Evolutionary conservation across 1,139 yeast genomes (phyloP), one percentile per base, ranked within the genome.

Genomic region (Saccharomyces hybrid): DNA sequence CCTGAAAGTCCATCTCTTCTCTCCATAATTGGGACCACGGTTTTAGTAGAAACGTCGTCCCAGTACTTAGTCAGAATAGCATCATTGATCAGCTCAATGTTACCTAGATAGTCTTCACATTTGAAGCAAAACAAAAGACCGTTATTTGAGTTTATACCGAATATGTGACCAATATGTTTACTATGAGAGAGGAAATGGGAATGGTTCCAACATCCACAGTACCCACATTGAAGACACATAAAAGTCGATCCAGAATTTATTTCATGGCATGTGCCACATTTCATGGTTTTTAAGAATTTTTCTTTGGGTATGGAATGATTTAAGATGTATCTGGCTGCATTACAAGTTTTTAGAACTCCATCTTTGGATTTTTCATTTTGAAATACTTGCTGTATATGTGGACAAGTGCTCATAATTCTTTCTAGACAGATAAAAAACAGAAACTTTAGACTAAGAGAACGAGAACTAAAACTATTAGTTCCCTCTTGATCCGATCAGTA

Each of bases 161-260:
- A 84, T 26, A 80, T 72, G 73, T 91, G 99, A 50, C 83, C 84
- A 14, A 78, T 74, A 38, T 73, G 67, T 62, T 79, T 78, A 48
- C 82, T 82, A 72, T 90, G 97, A 23, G 71, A 67, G 55, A 75
- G 71, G 30, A 86, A 84, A 71, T 88, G 96, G 46, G 74, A 68
- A 34, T 75, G 70, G 52, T 73, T 70, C 71, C 80, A 75, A 66
- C 97, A 90, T 1, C 96, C 96, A 54, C 86, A 82, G 65, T 81
- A 84, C 1, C 93, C 86, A 68, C 97, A 90, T 65, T 88, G 95
- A 50, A 90, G 72, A 70, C 97, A 90, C 73, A 86, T 79, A 61
- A 80, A 82, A 38, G 79, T 76, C 52, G 79, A 73, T 58, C 81
- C 79, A 57, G 75, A 71, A 57, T 73, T 72, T 44, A 75, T 64